Evolutionary conservation across 768 basidiomycete genomes (phyloP), one percentile per base, ranked within the genome.

Genomic region (Naganishia kalamii): DNA sequence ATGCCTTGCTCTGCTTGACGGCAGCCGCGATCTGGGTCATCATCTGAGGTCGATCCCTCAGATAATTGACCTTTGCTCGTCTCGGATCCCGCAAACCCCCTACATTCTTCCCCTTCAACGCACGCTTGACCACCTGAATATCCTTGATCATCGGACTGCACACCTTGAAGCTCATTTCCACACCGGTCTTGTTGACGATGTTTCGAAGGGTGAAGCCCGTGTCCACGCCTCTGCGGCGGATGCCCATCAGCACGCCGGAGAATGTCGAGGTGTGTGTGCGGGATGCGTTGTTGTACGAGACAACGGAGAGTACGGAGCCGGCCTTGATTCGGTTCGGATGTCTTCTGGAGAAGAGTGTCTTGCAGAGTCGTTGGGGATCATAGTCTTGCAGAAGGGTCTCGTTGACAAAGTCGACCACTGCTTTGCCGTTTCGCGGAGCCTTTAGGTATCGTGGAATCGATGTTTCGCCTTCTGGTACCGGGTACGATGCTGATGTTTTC

Each of bases 131-230:
- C 66, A 97, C 80, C 79, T 86, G 86, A 79, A 98, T 88, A 62
- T 88, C 86, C 82, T 89, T 90, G 78, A 98, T 72, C 74, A 90
- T 84, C 30, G 94, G 93, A 59, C 88, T 89, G 73, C 85, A 86
- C 69, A 87, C 85, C 76, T 87, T 92, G 80, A 90, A 89, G 73
- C 87, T 88, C 87, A 90, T 87, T 82, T 97, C 94, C 41, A 96
- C 88, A 13, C 92, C 93, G 13, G 88, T 90, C 68, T 91, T 84
- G 71, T 90, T 88, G 60, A 98, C 84, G 69, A 96, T 85, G 79
- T 97, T 97, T 69, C 94, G 84, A 59, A 98, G 80, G 60, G 86
- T 82, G 74, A 98, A 89, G n/a, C 86, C 88, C 29, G 90, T 92
- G 79, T 91, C 90, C 30, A 85, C 82, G 0, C 92, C 93, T 25